A percentile compares a stretch with the other conserved stretches of the same genome.
Evolutionary conservation across 2,329 filamentous ascomycete species (phyloP).

Genomic region (Penicillium capsulatum): DNA sequence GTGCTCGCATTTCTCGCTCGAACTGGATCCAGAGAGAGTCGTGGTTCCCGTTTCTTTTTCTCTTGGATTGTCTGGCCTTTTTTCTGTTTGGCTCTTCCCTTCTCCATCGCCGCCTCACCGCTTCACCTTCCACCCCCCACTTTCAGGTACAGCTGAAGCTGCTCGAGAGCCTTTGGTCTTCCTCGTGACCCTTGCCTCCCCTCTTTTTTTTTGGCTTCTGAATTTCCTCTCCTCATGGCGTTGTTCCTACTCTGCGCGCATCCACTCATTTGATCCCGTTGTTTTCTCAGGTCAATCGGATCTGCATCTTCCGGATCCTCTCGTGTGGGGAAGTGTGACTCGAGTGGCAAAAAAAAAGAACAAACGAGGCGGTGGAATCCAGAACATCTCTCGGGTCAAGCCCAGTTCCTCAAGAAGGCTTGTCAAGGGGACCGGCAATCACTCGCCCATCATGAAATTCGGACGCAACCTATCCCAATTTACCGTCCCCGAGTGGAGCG

Average conservation of each 20-base stretch:
- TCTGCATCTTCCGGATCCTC: neutral
- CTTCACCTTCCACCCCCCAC: slow-evolving; percentile 14
- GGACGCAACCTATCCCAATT: slow-evolving; percentile 48
- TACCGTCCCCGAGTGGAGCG: slow-evolving; percentile 50
- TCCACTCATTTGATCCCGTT: slow-evolving; percentile 22
- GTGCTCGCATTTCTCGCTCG: neutral
- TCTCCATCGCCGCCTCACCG: slow-evolving; percentile 4
- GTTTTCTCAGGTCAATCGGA: slow-evolving; percentile 14
- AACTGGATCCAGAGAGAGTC: neutral
- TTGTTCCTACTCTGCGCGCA: slow-evolving; percentile 15
- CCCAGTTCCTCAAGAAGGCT: no score
- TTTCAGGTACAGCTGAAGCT: slow-evolving; percentile 17
- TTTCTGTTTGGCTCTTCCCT: neutral
- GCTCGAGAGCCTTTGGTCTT: slow-evolving; percentile 6
- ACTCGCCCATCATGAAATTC: slow-evolving; percentile 45
- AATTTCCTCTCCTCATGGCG: slow-evolving; percentile 16
- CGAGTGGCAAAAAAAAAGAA: slow-evolving; percentile 4
- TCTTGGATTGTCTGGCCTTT: slow-evolving; percentile 1
- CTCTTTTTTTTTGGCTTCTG: no score
- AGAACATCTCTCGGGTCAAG: neutral
- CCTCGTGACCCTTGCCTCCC: slow-evolving; percentile 1
- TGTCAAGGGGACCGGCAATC: no score
- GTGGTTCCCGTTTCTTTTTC: neutral
- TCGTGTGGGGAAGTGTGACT: neutral
- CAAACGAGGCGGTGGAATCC: neutral